Conservation (phyloP, 257 asterid genomes). For the Coffea canephora region DNA sequence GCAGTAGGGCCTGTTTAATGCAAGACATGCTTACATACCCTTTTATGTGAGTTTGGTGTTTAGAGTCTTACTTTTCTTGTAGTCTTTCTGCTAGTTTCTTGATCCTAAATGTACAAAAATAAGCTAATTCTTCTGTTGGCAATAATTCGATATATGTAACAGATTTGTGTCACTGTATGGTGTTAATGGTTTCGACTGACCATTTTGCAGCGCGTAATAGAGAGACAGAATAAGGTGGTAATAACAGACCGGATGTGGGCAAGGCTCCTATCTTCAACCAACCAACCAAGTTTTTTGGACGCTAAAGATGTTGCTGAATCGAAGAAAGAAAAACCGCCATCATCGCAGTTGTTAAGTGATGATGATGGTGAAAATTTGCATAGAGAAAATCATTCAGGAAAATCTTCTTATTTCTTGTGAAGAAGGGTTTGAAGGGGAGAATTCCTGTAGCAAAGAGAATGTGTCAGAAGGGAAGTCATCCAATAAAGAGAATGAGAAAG, state of each 20-base stretch:
- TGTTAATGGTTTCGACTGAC: too few species aligned
- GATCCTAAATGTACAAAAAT: too few species aligned
- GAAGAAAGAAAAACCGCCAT: background rate
- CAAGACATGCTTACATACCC: conserved; percentile 21
- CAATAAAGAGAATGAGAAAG: background rate
- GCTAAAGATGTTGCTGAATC: background rate
- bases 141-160: too few species aligned
- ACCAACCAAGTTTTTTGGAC: conserved; percentile 14
- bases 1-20: conserved; percentile 16
- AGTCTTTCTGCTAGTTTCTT: too few species aligned
- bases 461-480: background rate
- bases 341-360: background rate
- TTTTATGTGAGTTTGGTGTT: background rate
- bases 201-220: conserved; percentile 10
- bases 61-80: too few species aligned
- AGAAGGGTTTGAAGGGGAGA: background rate
- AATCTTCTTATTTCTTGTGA: too few species aligned
- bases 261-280: conserved; percentile 16
- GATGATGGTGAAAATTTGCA: background rate
- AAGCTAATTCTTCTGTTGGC: too few species aligned
- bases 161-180: too few species aligned
- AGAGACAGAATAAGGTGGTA: conserved; percentile 7
- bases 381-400: background rate
- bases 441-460: background rate
- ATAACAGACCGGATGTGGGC: conserved; percentile 22